These are phyloP conservation scores for Wickerhamomyces queroliae DNA, from an alignment of 805 yeast species.

Conservation along the genomic window DNA sequence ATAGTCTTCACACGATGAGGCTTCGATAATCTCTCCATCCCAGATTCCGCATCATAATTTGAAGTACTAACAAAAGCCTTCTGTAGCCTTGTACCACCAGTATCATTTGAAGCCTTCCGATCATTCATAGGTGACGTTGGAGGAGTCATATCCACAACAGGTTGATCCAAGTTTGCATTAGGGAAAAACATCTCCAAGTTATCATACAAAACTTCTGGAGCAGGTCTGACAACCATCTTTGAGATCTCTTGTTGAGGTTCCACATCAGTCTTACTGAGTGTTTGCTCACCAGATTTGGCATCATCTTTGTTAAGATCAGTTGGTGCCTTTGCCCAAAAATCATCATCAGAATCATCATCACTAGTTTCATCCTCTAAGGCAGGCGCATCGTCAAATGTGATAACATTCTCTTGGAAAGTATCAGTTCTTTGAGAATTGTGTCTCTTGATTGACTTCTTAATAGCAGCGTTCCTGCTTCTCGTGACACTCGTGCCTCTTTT, in stretches of 20 bases:
- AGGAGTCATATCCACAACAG: conserved; percentile 73
- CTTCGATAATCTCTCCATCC: conserved; percentile 14
- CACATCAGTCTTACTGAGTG: conserved; percentile 3
- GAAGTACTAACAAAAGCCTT: conserved; percentile 16
- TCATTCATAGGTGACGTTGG: conserved; percentile 44
- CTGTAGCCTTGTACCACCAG: conserved; percentile 6
- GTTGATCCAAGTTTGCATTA: conserved; percentile 83
- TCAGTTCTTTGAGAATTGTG: conserved; percentile 34
- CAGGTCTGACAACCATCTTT: conserved; percentile 81
- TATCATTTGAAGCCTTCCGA: not conserved
- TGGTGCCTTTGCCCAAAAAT: conserved; percentile 52
- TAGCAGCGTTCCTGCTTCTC: conserved; percentile 1
- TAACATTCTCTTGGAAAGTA: conserved; percentile 63
- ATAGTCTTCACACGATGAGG: conserved; percentile 81
- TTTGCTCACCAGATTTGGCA: conserved; percentile 12
- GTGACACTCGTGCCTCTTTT: not conserved
- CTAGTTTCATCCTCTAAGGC: conserved; percentile 31
- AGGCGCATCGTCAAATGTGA: conserved; percentile 76
- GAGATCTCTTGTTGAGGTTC: conserved; percentile 14
- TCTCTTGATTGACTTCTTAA: conserved; percentile 18
- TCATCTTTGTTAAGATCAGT: conserved; percentile 15
- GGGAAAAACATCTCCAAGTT: conserved; percentile 93
- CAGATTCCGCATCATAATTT: conserved; percentile 4
- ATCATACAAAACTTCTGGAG: conserved; percentile 88
- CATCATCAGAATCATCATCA: conserved; percentile 44